Base-by-base conservation (phyloP, 1,284 basidiomycete genomes). In the Cryptococcus maquisensis region DNA sequence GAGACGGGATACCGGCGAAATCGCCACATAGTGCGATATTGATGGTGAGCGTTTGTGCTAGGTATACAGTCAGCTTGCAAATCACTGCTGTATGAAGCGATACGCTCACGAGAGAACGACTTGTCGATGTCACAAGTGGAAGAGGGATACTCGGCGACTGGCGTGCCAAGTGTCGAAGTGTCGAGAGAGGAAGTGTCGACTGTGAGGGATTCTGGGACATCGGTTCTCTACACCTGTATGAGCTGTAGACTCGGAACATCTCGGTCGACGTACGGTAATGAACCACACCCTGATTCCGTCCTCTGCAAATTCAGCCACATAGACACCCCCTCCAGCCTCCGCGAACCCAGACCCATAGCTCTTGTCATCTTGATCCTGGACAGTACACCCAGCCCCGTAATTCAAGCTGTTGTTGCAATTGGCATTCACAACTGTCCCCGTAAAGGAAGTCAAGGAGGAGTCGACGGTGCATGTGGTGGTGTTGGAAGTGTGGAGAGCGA, bases 341-440 rank as follows among this genome's bases (percentile, higher is more conserved):
- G 84, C 83, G 65, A 90, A 89, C 2, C 72, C 82, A 35, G 78
- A 76, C 21, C 86, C 87, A 62, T 86, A 88, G 7, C 82, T 83
- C 5, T 76, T 74, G 0, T 78, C 64, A 42, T 78, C 79, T 1
- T 81, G 79, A 64, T 84, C 82, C 7, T 76, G 74, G 26, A 84
- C 79, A 37, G 82, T 77, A 64, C 87, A 88, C 6, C 87, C 86
- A 43, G 82, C 73, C 59, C 86, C 86, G 24, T 57, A 68, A 65
- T 72, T 71, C 15, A 63, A 60, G 12, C 45, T 59, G 42, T 66
- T 63, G 8, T 71, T 60, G 49, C 76, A 78, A 47, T 72, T 61
- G n/a, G 60, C 57, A 15, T 53, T 43, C 12, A 63, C 63, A 13
- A 61, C 37, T 9, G 49, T 60, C 10, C 42, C 42, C 18, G 20